Percentiles rank a stretch among this genome's conserved stretches.
These are phyloP conservation scores for Solanum chilense DNA, from an alignment of 257 asterid genomes.

Conservation along the genomic window DNA sequence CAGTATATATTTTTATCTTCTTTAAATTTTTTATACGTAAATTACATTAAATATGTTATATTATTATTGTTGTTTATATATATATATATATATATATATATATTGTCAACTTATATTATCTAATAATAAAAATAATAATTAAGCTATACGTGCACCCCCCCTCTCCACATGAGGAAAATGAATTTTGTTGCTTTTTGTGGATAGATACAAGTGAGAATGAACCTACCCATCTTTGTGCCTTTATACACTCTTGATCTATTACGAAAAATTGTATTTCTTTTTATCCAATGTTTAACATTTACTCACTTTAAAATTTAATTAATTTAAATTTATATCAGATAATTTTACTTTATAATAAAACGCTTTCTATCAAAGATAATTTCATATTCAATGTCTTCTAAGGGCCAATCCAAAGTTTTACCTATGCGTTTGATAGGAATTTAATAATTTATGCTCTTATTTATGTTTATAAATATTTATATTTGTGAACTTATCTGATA, in stretches of 20 bases:
- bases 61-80: not conserved
- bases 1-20: not conserved
- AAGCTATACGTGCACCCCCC: not conserved
- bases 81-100: too few relatives aligned
- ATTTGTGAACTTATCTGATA: not conserved
- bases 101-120: not conserved
- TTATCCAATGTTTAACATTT: not conserved
- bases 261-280: not conserved
- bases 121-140: not conserved
- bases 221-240: not conserved
- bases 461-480: not conserved
- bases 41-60: not conserved
- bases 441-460: not conserved
- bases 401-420: not conserved
- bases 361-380: not conserved
- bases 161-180: not conserved
- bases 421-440: not conserved
- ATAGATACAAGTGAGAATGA: not conserved
- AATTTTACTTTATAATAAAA: not conserved
- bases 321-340: accelerated
- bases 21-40: accelerated
- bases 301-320: not conserved
- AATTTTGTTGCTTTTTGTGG: not conserved
- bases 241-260: not conserved
- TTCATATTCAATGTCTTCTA: not conserved